These are phyloP conservation scores for Immersiella caudata DNA, from an alignment of 495 filamentous ascomycete species.

Conservation along the genomic window DNA sequence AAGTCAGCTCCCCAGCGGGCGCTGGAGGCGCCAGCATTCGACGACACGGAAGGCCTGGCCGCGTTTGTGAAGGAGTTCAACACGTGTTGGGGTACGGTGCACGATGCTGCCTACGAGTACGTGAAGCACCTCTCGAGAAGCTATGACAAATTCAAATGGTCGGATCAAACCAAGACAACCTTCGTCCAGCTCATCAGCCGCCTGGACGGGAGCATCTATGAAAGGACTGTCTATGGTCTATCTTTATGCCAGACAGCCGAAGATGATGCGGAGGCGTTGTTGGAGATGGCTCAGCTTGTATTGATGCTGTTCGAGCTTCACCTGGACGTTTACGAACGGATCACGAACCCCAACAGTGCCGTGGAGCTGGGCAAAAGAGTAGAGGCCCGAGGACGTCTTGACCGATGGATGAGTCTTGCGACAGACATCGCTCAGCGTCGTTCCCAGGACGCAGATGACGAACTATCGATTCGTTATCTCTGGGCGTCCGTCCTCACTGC, in stretches of 20 bases:
- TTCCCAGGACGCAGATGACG: conserved; percentile 41
- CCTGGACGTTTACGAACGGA: conserved; percentile 77
- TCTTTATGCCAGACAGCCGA: conserved; percentile 30
- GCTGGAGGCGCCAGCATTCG: conserved; percentile 53
- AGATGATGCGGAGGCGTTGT: conserved; percentile 25
- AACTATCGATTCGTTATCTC: conserved; percentile 65
- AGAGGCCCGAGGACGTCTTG: conserved; percentile 68
- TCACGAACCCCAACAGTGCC: conserved; percentile 73
- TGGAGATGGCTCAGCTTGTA: conserved; percentile 58
- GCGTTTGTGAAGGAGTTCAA: conserved; percentile 60
- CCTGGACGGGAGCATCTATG: conserved; percentile 69
- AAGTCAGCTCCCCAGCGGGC: conserved; percentile 61
- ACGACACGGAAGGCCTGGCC: conserved; percentile 59
- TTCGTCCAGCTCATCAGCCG: conserved; percentile 68
- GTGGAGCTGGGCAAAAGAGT: conserved; percentile 61
- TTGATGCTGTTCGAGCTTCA: conserved; percentile 88
- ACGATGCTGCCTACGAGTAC: conserved; percentile 69
- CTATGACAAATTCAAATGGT: conserved; percentile 71
- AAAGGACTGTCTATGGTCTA: conserved; percentile 52
- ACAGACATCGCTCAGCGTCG: conserved; percentile 59
- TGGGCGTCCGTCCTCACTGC: conserved; percentile 82
- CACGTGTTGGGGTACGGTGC: conserved; percentile 56
- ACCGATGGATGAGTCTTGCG: conserved; percentile 74
- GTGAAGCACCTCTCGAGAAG: conserved; percentile 59
- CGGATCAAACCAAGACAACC: conserved; percentile 68